phyloP scores from a whole-genome alignment of 169 alveolate genomes.

The Eimeria maxima region DNA sequence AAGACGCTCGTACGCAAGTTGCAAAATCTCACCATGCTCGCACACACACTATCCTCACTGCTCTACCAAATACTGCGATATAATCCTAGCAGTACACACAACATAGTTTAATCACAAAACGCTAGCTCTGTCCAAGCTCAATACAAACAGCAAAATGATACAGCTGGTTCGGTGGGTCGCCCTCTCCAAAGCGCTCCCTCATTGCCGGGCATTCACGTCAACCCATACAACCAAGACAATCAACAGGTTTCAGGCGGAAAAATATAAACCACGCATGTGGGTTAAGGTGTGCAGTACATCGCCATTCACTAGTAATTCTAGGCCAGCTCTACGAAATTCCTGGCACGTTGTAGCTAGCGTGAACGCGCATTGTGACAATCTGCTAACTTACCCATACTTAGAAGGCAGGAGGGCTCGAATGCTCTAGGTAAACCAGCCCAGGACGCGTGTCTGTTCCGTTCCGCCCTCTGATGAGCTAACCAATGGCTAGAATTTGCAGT shows the following conservation, averaged over 20 bases:
- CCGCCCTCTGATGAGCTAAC: not conserved
- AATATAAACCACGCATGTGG: not conserved
- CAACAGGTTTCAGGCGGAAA: too few relatives aligned
- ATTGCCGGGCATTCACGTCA: not conserved
- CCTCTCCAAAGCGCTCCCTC: not conserved
- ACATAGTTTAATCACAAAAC: not conserved
- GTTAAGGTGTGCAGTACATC: not conserved
- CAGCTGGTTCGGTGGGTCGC: not conserved
- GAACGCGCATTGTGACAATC: not conserved
- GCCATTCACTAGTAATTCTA: not conserved
- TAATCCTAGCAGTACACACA: too few relatives aligned
- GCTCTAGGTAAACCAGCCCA: not conserved
- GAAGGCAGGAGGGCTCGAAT: not conserved
- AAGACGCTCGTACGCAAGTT: not conserved
- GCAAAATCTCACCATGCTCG: not conserved
- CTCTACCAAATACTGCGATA: not conserved
- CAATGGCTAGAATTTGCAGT: not conserved
- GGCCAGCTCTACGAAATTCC: not conserved
- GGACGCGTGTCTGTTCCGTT: not conserved
- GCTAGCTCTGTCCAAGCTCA: not conserved
- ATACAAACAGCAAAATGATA: not conserved
- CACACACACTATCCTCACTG: not conserved
- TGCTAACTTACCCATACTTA: not conserved
- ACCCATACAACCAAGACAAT: too few relatives aligned
- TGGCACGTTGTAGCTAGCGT: not conserved